A percentile compares a stretch with the other conserved stretches of the same genome.
phyloP scores from a whole-genome alignment of 345 rosid species.

The Eutrema japonicum region DNA sequence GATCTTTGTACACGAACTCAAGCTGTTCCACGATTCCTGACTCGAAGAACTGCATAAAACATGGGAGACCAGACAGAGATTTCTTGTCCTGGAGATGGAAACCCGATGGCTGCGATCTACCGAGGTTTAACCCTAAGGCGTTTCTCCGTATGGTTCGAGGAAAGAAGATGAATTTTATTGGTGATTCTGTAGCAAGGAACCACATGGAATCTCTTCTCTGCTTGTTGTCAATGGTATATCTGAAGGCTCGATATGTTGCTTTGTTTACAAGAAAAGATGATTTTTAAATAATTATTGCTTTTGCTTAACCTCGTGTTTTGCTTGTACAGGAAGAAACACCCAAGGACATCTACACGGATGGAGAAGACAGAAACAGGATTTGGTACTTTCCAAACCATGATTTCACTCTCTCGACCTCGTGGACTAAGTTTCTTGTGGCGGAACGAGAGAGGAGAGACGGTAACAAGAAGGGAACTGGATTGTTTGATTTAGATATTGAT shows the following conservation, averaged over 20 bases:
- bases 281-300: background rate
- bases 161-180: slow-evolving; percentile 74
- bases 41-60: slow-evolving; percentile 70
- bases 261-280: slow-evolving; percentile 16
- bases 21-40: slow-evolving; percentile 73
- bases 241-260: slow-evolving; percentile 9
- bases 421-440: slow-evolving; percentile 68
- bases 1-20: slow-evolving; percentile 61
- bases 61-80: slow-evolving; percentile 67
- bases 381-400: slow-evolving; percentile 71
- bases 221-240: slow-evolving; percentile 66
- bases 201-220: slow-evolving; percentile 90
- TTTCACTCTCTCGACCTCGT: slow-evolving; percentile 65
- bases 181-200: slow-evolving; percentile 91
- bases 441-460: slow-evolving; percentile 53
- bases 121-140: slow-evolving; percentile 58
- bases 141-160: slow-evolving; percentile 66
- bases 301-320: background rate
- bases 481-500: slow-evolving; percentile 53
- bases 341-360: slow-evolving; percentile 53
- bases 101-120: slow-evolving; percentile 72
- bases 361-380: slow-evolving; percentile 60
- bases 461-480: slow-evolving; percentile 56
- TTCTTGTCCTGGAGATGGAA: slow-evolving; percentile 95
- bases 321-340: slow-evolving; percentile 69